Evolutionary conservation across 768 basidiomycete species (phyloP).

Genomic region (Leccinellum rugosiceps): DNA sequence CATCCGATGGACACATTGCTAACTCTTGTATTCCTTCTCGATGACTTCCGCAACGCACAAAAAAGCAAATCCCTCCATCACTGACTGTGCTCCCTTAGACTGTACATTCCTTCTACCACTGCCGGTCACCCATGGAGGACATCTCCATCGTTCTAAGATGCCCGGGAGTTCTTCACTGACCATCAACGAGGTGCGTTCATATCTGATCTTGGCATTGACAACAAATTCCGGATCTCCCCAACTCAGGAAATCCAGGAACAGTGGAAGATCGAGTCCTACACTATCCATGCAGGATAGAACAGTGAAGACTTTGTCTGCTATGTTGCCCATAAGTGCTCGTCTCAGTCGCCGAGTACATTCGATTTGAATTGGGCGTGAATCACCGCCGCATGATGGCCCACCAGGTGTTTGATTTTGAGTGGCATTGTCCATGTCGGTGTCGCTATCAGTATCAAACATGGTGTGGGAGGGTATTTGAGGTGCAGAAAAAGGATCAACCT

Average conservation of each 20-base stretch:
- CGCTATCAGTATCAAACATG: background rate
- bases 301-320: background rate
- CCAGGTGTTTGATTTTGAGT: background rate
- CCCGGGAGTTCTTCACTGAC: background rate
- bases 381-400: background rate
- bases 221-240: background rate
- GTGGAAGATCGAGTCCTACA: background rate
- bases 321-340: background rate
- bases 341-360: background rate
- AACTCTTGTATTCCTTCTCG: background rate
- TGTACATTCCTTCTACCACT: background rate
- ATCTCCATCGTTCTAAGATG: background rate
- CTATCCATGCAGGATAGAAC: background rate
- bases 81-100: background rate
- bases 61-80: background rate
- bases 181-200: background rate
- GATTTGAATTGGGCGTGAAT: background rate
- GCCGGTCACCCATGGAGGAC: background rate
- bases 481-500: background rate
- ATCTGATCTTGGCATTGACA: background rate
- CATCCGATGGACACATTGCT: background rate
- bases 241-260: background rate
- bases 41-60: background rate
- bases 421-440: background rate
- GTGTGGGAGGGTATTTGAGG: background rate